A percentile compares a stretch with the other conserved stretches of the same genome.
Evolutionary conservation across 2,329 filamentous ascomycete genomes (phyloP).

Genomic region (Gnomoniopsis sp.): DNA sequence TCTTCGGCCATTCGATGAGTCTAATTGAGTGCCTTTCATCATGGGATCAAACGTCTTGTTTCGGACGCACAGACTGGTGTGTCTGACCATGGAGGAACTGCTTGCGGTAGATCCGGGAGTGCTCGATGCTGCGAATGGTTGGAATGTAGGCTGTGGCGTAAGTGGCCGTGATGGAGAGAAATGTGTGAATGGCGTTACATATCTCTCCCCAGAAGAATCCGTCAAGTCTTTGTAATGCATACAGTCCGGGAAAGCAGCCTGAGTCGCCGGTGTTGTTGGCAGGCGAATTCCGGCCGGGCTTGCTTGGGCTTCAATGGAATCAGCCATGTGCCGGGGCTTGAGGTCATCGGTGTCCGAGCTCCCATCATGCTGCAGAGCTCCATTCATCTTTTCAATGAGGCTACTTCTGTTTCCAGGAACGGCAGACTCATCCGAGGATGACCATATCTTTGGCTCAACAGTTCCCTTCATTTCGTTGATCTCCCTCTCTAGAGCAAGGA

Average conservation of each 20-base stretch:
- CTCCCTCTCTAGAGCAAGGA: conserved; percentile 20
- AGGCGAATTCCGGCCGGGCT: background rate
- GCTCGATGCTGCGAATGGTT: background rate
- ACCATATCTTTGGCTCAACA: background rate
- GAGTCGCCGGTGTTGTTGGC: conserved; percentile 4
- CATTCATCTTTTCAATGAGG: conserved; percentile 4
- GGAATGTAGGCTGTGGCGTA: background rate
- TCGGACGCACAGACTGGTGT: background rate
- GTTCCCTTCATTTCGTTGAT: conserved; percentile 21
- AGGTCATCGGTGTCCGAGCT: background rate
- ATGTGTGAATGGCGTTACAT: conserved; percentile 13
- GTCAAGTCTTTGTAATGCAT: conserved; percentile 2
- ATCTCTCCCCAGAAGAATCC: conserved; percentile 9
- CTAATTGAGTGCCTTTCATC: background rate
- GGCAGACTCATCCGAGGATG: background rate
- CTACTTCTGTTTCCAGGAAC: background rate
- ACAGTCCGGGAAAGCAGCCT: background rate
- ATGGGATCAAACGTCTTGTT: background rate
- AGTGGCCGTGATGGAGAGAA: conserved; percentile 2
- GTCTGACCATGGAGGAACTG: background rate
- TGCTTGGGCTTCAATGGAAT: background rate
- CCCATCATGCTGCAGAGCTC: conserved; percentile 4
- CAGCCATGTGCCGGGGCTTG: background rate
- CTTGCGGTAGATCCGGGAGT: background rate
- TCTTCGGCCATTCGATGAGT: background rate